Percentiles rank a stretch among this genome's conserved stretches.
Conservation (phyloP, 306 rosid species). For the Boehmeria nivea region DNA sequence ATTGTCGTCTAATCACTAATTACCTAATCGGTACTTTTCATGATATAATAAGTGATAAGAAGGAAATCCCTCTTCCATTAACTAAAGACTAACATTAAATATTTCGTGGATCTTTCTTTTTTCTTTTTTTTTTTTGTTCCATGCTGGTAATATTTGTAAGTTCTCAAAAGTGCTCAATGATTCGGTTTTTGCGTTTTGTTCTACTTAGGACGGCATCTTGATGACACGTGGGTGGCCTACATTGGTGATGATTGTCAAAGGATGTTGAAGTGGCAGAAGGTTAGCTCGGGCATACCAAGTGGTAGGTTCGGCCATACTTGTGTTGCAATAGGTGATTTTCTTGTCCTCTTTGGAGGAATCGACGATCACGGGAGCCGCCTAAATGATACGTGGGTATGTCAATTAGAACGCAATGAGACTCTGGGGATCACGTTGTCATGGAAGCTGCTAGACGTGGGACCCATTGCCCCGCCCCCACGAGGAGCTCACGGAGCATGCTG, state of each 20-base stretch:
- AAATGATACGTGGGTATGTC: slow-evolving; percentile 88
- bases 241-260: slow-evolving; percentile 48
- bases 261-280: slow-evolving; percentile 65
- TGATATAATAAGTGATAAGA: too few relatives aligned
- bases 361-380: slow-evolving; percentile 82
- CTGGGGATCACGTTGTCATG: slow-evolving; percentile 55
- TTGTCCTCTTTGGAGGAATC: slow-evolving; percentile 90
- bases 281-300: slow-evolving; percentile 73
- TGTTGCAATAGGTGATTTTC: slow-evolving; percentile 53
- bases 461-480: slow-evolving; percentile 54
- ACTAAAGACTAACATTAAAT: too few relatives aligned
- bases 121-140: too few relatives aligned
- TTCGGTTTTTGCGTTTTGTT: slow-evolving; percentile 16
- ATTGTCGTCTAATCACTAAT: too few relatives aligned
- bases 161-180: neutral
- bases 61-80: too few relatives aligned
- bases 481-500: slow-evolving; percentile 89
- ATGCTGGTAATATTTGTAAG: too few relatives aligned
- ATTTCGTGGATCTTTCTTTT: too few relatives aligned
- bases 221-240: slow-evolving; percentile 86
- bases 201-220: slow-evolving; percentile 75
- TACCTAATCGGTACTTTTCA: too few relatives aligned
- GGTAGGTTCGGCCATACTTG: slow-evolving; percentile 93
- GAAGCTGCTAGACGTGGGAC: slow-evolving; percentile 61
- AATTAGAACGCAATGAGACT: slow-evolving; percentile 42